Percentiles rank a stretch among this genome's conserved stretches.
Evolutionary conservation across 2,329 filamentous ascomycete genomes (phyloP).

Genomic region (Biscogniauxia marginata): DNA sequence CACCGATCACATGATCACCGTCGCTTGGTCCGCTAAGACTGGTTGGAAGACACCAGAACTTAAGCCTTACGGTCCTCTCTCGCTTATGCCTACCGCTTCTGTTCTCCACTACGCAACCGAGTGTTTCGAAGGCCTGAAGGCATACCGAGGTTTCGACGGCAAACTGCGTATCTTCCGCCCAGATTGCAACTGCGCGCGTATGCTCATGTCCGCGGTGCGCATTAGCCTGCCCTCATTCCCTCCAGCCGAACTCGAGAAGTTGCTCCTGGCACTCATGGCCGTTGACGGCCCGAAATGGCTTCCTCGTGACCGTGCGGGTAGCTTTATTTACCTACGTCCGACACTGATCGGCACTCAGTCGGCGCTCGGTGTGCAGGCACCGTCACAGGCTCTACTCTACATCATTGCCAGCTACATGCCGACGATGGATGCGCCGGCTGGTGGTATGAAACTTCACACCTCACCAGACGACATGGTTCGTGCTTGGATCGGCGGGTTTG

Average conservation of each 20-base stretch:
- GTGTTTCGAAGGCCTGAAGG: constrained; percentile 72
- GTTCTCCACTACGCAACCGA: constrained; percentile 74
- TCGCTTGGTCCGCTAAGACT: constrained; percentile 54
- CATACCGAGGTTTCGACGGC: constrained; percentile 68
- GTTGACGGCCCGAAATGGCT: constrained; percentile 79
- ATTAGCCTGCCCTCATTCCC: constrained; percentile 66
- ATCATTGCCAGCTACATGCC: constrained; percentile 70
- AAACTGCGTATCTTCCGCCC: constrained; percentile 67
- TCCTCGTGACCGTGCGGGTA: constrained; percentile 63
- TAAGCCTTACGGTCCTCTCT: constrained; percentile 63
- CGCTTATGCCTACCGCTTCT: constrained; percentile 66
- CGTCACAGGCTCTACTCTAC: constrained; percentile 84
- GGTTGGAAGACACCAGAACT: constrained; percentile 68
- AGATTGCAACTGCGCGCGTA: constrained; percentile 58
- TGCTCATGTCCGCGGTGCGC: constrained; percentile 46
- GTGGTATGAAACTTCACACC: constrained; percentile 73
- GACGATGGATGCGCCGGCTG: constrained; percentile 47
- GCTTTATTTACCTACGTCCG: constrained; percentile 81
- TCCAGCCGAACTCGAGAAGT: constrained; percentile 59
- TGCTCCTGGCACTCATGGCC: constrained; percentile 65
- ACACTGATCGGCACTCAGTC: constrained; percentile 82
- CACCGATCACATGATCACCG: constrained; percentile 86
- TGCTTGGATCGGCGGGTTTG: constrained; percentile 91
- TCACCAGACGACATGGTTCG: constrained; percentile 79
- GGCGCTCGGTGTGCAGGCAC: constrained; percentile 77